These are phyloP conservation scores for Lasiosphaeria miniovina DNA, from an alignment of 495 filamentous ascomycete genomes.

Conservation along the genomic window DNA sequence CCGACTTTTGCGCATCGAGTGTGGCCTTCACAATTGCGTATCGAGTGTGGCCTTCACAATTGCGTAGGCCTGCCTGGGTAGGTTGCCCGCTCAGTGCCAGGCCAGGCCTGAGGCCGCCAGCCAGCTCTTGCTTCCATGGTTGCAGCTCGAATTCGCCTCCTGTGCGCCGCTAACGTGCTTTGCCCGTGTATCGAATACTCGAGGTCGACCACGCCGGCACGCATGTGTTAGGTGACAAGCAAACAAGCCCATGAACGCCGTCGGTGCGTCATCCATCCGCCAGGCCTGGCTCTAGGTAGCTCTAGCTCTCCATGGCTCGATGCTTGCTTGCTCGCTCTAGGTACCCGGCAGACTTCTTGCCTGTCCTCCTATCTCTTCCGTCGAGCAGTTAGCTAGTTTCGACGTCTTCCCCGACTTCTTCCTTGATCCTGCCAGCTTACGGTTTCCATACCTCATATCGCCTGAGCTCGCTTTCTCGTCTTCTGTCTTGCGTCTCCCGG, in stretches of 20 bases:
- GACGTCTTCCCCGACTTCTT: neutral
- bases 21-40: too few relatives aligned
- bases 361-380: too few relatives aligned
- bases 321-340: neutral
- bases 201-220: constrained; percentile 2
- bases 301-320: neutral
- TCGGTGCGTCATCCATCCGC: constrained; percentile 4
- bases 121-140: neutral
- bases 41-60: too few relatives aligned
- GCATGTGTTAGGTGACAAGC: neutral
- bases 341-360: too few relatives aligned
- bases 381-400: too few relatives aligned
- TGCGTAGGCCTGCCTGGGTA: too few relatives aligned
- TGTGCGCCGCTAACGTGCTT: constrained; percentile 1
- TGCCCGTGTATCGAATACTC: constrained; percentile 6
- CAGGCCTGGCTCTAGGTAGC: neutral
- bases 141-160: neutral
- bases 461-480: neutral
- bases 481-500: neutral
- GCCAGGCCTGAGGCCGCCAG: neutral
- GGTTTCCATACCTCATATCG: neutral
- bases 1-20: too few relatives aligned
- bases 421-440: neutral
- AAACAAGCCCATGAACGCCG: neutral
- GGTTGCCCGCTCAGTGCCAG: too few relatives aligned